Evolutionary conservation across 148 eudicot genomes (phyloP).

Genomic region (Talinum fruticosum): DNA sequence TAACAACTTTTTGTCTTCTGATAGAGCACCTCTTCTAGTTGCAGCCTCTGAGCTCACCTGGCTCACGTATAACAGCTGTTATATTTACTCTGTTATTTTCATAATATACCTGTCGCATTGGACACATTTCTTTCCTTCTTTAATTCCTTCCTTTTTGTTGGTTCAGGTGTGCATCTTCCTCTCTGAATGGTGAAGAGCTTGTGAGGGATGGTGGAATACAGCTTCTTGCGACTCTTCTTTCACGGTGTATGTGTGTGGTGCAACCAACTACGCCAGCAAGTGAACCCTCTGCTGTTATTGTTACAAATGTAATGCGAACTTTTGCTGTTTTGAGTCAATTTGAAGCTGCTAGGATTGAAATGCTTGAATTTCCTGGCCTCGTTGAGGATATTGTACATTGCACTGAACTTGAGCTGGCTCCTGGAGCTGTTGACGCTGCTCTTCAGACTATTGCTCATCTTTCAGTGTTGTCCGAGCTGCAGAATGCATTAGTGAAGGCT

Average conservation of each 20-base stretch:
- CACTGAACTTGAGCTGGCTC: constrained; percentile 92
- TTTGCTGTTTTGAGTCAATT: constrained; percentile 82
- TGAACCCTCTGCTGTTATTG: constrained; percentile 84
- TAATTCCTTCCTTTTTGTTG: constrained; percentile 1
- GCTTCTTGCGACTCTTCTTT: constrained; percentile 84
- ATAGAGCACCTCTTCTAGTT: constrained; percentile 87
- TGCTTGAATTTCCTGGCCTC: constrained; percentile 76
- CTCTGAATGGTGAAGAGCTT: constrained; percentile 97
- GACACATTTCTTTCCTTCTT: constrained; percentile 9
- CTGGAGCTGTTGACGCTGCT: constrained; percentile 87
- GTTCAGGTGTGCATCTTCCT: constrained; percentile 88
- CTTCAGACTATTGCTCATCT: constrained; percentile 87
- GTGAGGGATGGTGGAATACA: constrained; percentile 97
- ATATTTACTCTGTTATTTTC: constrained; percentile 5
- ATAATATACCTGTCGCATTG: background rate
- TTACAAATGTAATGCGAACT: constrained; percentile 82
- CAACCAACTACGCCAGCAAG: constrained; percentile 84
- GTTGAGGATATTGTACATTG: constrained; percentile 92
- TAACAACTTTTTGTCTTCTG: constrained; percentile 80
- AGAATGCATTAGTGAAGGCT: constrained; percentile 71
- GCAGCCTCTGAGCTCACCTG: constrained; percentile 96
- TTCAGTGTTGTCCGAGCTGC: constrained; percentile 72
- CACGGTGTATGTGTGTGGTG: constrained; percentile 95
- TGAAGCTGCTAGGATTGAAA: constrained; percentile 85
- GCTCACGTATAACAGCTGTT: constrained; percentile 62